phyloP scores from a whole-genome alignment of 2,329 filamentous ascomycete genomes.

The Pseudonectria foliicola region DNA sequence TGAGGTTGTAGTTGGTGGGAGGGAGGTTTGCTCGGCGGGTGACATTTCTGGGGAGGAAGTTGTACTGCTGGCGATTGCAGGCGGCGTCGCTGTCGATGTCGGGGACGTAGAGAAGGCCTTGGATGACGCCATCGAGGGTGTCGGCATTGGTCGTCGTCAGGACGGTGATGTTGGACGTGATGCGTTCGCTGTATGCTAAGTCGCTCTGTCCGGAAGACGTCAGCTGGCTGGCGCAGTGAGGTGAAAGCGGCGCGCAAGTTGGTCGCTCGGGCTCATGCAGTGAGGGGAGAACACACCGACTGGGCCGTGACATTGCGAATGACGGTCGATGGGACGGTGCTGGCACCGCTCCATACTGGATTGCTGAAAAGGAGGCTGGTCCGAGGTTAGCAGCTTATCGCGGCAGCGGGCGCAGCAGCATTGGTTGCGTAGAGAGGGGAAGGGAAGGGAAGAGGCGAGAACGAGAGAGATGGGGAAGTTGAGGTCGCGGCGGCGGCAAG shows the following conservation, averaged over 20 bases:
- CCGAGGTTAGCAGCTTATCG: slow-evolving; percentile 11
- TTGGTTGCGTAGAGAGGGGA: neutral
- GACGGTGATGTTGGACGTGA: slow-evolving; percentile 61
- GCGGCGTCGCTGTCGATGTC: slow-evolving; percentile 50
- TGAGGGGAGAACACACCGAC: slow-evolving; percentile 36
- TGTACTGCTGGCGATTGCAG: slow-evolving; percentile 56
- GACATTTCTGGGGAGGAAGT: slow-evolving; percentile 67
- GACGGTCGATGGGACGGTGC: slow-evolving; percentile 45
- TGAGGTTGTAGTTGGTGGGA: slow-evolving; percentile 60
- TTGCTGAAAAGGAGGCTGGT: slow-evolving; percentile 53
- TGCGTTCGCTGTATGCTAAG: slow-evolving; percentile 46
- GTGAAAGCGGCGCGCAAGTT: neutral
- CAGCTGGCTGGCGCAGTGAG: slow-evolving; percentile 6
- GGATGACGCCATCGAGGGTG: slow-evolving; percentile 53
- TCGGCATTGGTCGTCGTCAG: slow-evolving; percentile 62
- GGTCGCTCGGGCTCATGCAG: neutral
- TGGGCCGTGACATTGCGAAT: slow-evolving; percentile 50
- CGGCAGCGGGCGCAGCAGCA: neutral
- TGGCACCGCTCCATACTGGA: slow-evolving; percentile 45
- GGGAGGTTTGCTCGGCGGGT: slow-evolving; percentile 67
- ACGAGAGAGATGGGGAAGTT: slow-evolving; percentile 3
- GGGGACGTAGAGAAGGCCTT: slow-evolving; percentile 81
- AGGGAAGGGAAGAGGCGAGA: slow-evolving; percentile 4
- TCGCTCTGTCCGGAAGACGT: slow-evolving; percentile 27
- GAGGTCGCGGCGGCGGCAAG: too few species aligned